phyloP scores from a whole-genome alignment of 2,329 filamentous ascomycete genomes.

The Fusarium sp. region DNA sequence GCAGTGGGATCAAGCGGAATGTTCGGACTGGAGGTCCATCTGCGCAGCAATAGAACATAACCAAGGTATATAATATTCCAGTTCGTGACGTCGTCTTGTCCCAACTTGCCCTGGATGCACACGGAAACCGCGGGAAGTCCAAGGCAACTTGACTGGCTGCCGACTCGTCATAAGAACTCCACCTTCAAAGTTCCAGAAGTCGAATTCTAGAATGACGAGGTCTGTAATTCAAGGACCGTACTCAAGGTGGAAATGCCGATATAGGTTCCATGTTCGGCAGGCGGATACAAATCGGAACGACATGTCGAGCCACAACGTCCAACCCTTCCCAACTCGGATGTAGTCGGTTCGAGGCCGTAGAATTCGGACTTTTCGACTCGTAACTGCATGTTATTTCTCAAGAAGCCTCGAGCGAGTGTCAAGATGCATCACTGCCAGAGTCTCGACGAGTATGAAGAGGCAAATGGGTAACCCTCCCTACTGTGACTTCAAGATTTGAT shows the following conservation, averaged over 20 bases:
- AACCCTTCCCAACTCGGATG: neutral
- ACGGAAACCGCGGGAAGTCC: neutral
- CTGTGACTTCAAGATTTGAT: neutral
- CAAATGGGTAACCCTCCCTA: neutral
- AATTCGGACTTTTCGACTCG: neutral
- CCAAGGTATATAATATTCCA: neutral
- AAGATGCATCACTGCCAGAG: neutral
- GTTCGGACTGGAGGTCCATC: neutral
- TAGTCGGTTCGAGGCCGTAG: neutral
- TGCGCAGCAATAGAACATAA: neutral
- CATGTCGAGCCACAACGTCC: neutral
- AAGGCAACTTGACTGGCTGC: neutral
- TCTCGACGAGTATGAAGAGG: neutral
- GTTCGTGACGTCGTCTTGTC: neutral
- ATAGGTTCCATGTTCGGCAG: neutral
- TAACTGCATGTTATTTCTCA: neutral
- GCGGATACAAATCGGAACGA: neutral
- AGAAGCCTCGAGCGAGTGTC: neutral
- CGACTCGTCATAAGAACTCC: neutral
- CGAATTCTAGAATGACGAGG: neutral
- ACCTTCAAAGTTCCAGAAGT: neutral
- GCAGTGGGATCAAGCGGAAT: neutral
- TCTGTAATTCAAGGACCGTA: neutral
- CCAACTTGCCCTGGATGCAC: neutral
- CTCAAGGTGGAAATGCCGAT: neutral